phyloP scores from a whole-genome alignment of 257 asterid genomes.

The Capsicum baccatum region DNA sequence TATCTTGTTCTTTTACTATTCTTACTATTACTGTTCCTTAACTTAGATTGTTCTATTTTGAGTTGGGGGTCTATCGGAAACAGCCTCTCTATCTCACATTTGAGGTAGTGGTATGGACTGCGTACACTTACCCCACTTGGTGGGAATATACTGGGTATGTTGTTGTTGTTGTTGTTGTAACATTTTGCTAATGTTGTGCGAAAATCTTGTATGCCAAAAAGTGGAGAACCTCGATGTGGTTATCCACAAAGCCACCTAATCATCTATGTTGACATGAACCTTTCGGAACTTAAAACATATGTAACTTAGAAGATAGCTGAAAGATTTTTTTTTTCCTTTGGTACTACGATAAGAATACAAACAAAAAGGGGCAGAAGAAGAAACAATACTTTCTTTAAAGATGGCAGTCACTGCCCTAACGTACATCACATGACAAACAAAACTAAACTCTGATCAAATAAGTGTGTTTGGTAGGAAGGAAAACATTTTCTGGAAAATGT shows the following conservation, averaged over 20 bases:
- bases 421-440: conserved; percentile 15
- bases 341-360: neutral
- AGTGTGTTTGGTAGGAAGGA: too few species aligned
- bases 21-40: too few species aligned
- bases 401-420: neutral
- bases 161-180: neutral
- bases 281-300: neutral
- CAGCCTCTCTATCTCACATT: too few species aligned
- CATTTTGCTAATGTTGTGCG: conserved; percentile 2
- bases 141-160: too few species aligned
- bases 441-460: neutral
- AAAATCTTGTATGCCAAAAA: neutral
- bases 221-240: neutral
- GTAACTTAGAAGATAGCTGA: conserved; percentile 10
- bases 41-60: too few species aligned
- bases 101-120: too few species aligned
- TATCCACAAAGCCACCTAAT: conserved; percentile 4
- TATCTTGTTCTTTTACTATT: too few species aligned
- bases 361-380: neutral
- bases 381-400: neutral
- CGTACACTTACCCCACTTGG: too few species aligned
- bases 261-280: neutral
- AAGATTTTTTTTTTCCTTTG: neutral
- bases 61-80: too few species aligned
- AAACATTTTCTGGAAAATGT: too few species aligned